phyloP scores from a whole-genome alignment of 2,329 filamentous ascomycete species.

The Paecilomyces variotii region DNA sequence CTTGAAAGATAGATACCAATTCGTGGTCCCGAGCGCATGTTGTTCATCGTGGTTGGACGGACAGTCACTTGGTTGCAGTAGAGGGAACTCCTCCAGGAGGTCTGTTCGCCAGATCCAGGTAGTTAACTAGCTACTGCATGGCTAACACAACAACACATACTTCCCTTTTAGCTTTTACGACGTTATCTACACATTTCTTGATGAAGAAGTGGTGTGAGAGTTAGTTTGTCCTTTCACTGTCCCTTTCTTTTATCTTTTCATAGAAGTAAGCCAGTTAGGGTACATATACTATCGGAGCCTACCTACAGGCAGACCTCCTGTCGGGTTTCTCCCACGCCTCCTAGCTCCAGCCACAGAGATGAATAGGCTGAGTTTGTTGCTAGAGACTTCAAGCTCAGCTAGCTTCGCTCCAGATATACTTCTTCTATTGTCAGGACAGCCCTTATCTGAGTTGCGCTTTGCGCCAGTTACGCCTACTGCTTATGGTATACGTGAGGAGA shows the following conservation, averaged over 20 bases:
- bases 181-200: background rate
- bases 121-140: background rate
- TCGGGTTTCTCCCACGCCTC: too few relatives aligned
- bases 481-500: background rate
- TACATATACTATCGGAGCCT: too few relatives aligned
- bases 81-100: background rate
- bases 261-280: background rate
- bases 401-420: too few relatives aligned
- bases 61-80: background rate
- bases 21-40: background rate
- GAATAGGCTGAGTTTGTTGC: too few relatives aligned
- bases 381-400: too few relatives aligned
- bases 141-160: background rate
- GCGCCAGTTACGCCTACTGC: too few relatives aligned
- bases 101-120: background rate
- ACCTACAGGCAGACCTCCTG: too few relatives aligned
- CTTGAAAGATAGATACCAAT: background rate
- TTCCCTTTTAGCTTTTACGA: background rate
- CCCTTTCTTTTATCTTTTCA: background rate
- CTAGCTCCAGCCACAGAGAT: too few relatives aligned
- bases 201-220: background rate
- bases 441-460: too few relatives aligned
- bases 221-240: background rate
- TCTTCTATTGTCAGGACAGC: too few relatives aligned
- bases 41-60: background rate